Percentiles rank a stretch among this genome's conserved stretches.
Conservation (phyloP, 2,329 filamentous ascomycete genomes). For the Colletotrichum scovillei region DNA sequence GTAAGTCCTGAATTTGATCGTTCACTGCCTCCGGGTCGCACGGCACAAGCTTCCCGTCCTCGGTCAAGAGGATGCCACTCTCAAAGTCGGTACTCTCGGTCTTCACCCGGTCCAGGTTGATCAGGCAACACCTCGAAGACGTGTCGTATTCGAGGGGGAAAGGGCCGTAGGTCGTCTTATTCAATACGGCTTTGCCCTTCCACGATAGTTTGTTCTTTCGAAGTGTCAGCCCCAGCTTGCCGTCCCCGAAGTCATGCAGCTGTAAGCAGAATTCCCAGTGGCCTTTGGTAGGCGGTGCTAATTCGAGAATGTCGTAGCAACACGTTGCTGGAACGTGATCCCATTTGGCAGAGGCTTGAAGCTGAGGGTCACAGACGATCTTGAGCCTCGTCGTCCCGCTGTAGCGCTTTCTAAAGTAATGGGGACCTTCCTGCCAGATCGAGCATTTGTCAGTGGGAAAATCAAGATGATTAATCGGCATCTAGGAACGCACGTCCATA, state of each 20-base stretch:
- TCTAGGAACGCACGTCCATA: no score
- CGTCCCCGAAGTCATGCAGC: background rate
- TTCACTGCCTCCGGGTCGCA: background rate
- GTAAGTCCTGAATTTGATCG: background rate
- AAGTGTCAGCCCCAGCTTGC: background rate
- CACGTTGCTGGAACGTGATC: background rate
- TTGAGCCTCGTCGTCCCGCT: background rate
- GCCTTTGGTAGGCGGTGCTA: background rate
- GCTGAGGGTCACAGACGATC: background rate
- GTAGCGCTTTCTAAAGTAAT: background rate
- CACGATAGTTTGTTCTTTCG: background rate
- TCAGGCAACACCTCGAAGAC: background rate
- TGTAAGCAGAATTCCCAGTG: background rate
- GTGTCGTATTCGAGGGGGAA: background rate
- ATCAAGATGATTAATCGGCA: no score
- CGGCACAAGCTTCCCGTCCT: background rate
- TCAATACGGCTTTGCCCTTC: background rate
- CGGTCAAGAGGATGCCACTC: background rate
- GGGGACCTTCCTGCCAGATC: background rate
- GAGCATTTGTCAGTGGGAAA: background rate
- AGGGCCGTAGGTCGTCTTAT: background rate
- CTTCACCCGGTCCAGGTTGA: background rate
- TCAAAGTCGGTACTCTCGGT: background rate
- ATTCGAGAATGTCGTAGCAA: background rate
- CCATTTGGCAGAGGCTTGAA: background rate